phyloP scores from a whole-genome alignment of 768 basidiomycete genomes.

The Leccinum boreale region DNA sequence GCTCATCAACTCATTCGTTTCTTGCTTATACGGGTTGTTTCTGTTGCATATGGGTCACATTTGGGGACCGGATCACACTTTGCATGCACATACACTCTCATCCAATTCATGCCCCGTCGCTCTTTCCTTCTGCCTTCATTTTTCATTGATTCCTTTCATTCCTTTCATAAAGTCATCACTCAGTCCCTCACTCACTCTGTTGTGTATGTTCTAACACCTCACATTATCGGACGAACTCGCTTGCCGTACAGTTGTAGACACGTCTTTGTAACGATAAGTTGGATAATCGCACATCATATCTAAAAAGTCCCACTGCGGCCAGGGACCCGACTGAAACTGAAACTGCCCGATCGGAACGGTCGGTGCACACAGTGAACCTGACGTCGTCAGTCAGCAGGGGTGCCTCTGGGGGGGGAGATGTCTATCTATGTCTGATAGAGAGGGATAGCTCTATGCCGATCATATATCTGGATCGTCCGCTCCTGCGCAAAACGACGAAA shows the following conservation, averaged over 20 bases:
- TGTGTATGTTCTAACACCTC: constrained; percentile 8
- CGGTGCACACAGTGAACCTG: background rate
- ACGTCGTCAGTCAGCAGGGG: background rate
- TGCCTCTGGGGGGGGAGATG: background rate
- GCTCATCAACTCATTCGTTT: constrained; percentile 8
- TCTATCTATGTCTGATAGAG: constrained; percentile 8
- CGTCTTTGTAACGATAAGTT: constrained; percentile 17
- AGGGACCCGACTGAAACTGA: background rate
- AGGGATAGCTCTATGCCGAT: constrained; percentile 16
- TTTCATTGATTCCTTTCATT: background rate
- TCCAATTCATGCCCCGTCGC: constrained; percentile 2
- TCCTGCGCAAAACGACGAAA: background rate
- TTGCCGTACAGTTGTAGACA: background rate
- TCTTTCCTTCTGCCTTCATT: constrained; percentile 1
- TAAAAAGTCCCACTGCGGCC: background rate
- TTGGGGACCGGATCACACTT: constrained; percentile 10
- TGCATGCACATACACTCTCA: constrained; percentile 3
- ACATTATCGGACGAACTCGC: background rate
- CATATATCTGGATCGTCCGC: constrained; percentile 12
- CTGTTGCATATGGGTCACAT: constrained; percentile 10
- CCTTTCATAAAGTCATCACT: constrained; percentile 1
- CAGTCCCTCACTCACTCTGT: background rate
- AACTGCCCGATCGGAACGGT: background rate
- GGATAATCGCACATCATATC: constrained; percentile 8
- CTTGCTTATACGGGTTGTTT: background rate